Percentiles rank a stretch among this genome's conserved stretches.
phyloP scores from a whole-genome alignment of 805 yeast genomes.

The Kodamaea neixiangensis region DNA sequence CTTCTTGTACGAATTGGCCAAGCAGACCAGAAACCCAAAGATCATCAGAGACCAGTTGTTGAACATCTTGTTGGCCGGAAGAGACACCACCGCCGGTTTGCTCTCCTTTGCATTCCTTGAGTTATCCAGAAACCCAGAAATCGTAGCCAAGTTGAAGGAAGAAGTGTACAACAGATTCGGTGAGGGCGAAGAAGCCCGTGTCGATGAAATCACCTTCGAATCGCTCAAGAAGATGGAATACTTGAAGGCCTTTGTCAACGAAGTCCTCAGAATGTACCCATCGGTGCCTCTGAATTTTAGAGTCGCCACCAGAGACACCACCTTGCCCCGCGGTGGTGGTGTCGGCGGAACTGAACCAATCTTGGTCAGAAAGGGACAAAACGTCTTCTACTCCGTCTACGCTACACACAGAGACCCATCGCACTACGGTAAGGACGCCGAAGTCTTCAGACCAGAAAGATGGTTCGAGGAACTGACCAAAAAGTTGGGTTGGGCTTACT shows the following conservation, averaged over 20 bases:
- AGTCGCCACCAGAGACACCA: conserved; percentile 46
- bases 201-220: conserved; percentile 47
- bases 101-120: conserved; percentile 48
- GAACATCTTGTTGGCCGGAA: conserved; percentile 53
- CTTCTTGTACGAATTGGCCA: conserved; percentile 49
- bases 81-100: conserved; percentile 57
- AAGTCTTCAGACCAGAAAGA: conserved; percentile 39
- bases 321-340: conserved; percentile 55
- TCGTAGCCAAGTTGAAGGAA: conserved; percentile 39
- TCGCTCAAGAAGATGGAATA: conserved; percentile 50
- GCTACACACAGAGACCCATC: conserved; percentile 21
- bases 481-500: conserved; percentile 37
- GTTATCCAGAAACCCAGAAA: conserved; percentile 44
- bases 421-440: conserved; percentile 37
- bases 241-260: conserved; percentile 49
- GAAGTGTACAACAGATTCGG: conserved; percentile 37
- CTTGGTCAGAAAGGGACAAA: conserved; percentile 26
- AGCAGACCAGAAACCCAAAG: conserved; percentile 48
- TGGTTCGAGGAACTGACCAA: conserved; percentile 30
- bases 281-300: conserved; percentile 53
- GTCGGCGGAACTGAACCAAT: conserved; percentile 21
- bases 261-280: conserved; percentile 52
- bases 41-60: conserved; percentile 52
- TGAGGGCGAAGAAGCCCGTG: conserved; percentile 29
- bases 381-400: conserved; percentile 21